Base-by-base conservation (phyloP, 495 filamentous ascomycete genomes). In the Tuber melanosporum region DNA sequence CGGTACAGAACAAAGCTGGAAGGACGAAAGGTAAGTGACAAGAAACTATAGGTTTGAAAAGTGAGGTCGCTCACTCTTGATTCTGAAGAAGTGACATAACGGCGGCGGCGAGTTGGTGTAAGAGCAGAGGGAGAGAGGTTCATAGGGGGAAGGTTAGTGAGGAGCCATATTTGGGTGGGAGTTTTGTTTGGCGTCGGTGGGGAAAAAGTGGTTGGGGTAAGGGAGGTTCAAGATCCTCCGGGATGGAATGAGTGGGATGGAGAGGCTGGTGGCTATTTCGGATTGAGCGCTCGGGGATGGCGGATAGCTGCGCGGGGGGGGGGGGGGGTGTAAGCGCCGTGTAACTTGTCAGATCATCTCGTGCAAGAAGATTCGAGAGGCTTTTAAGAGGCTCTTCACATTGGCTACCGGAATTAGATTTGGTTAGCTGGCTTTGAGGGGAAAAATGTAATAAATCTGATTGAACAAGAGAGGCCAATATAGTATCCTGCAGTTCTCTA, bases 1-100 rank as follows among this genome's bases (percentile, higher is more conserved):
- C 96, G 93, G 88, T 96, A 98, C 75, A 95, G 89, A 36, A 95
- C 91, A 86, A 98, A 92, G 83, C 94, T 97, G 75, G 70, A 74
- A 70, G 42, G 17, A 17, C 1, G 12, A 69, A 32, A 26, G 39
- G 26, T 44, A 19, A 39, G 14, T 45, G 36, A 26, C 36, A 73
- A 46, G 78, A 62, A 20, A 20, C 70, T 32, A 73, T 46, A 66
- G 57, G 57, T 66, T 66, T 66, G 15, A 45, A 46, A 73, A 80
- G 78, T 73, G 32, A 44, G 75, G 42, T 69, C n/a, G 86, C 92
- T 75, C 90, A 97, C 94, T 98, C 94, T 89, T 98, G 94, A 78
- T 95, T 94, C 84, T 97, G 93, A 76, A 98, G 91, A 82, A 98
- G 88, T 81, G 94, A 95, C 94, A 97, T 98, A 19, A 36, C 5